Evolutionary conservation across 495 filamentous ascomycete species (phyloP).

Genomic region (Echria macrotheca): DNA sequence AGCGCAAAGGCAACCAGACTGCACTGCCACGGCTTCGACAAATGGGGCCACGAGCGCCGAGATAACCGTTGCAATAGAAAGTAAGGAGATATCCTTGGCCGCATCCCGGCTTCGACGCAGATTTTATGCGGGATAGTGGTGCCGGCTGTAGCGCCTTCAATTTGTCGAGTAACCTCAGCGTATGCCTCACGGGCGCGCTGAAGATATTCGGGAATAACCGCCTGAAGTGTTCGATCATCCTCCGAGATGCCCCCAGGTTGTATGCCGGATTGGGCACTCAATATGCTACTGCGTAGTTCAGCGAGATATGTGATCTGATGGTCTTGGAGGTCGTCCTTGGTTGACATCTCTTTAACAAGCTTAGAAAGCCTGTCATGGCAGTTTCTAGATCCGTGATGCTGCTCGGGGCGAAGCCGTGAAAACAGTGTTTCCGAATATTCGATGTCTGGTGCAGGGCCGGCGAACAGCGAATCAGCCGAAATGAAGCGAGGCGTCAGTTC

Average conservation of each 20-base stretch:
- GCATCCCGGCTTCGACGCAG: slow-evolving; percentile 5
- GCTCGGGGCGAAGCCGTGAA: neutral
- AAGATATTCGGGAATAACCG: neutral
- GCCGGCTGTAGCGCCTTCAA: neutral
- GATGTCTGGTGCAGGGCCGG: neutral
- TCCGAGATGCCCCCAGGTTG: neutral
- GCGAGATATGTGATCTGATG: slow-evolving; percentile 7
- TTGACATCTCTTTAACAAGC: slow-evolving; percentile 3
- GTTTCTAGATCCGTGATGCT: neutral
- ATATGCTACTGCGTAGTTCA: slow-evolving; percentile 5
- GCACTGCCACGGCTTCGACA: slow-evolving; percentile 26
- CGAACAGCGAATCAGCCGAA: neutral
- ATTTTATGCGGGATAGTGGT: slow-evolving; percentile 2
- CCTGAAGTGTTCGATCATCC: neutral
- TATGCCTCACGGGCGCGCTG: neutral
- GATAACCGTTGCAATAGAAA: slow-evolving; percentile 35
- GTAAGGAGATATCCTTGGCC: slow-evolving; percentile 27
- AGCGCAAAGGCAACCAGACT: slow-evolving; percentile 35
- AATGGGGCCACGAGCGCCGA: slow-evolving; percentile 15
- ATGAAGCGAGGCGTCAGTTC: neutral
- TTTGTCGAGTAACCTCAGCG: neutral
- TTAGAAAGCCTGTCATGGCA: neutral
- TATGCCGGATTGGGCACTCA: neutral
- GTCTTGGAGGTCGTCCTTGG: neutral
- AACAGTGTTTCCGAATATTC: neutral